Evolutionary conservation across 352 stramenopile genomes (phyloP).

Genomic region (Lagenidium sp.): DNA sequence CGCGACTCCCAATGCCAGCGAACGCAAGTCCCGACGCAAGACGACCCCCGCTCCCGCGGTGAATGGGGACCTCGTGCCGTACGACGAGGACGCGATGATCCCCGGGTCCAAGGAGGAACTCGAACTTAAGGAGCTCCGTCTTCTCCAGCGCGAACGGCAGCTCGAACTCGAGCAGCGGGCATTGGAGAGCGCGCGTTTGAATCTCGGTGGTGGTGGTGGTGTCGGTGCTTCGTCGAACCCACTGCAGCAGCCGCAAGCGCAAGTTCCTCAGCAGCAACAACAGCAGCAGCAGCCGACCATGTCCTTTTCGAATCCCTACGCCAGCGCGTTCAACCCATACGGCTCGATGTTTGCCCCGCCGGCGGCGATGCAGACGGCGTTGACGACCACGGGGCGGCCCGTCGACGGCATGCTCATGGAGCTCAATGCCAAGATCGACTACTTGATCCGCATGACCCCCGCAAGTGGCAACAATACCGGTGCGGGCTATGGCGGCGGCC

Average conservation of each 20-base stretch:
- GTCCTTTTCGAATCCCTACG: background rate
- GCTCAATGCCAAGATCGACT: slow-evolving; percentile 67
- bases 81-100: slow-evolving; percentile 24
- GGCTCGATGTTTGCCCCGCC: slow-evolving; percentile 3
- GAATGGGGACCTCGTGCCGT: slow-evolving; percentile 40
- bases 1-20: background rate
- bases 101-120: slow-evolving; percentile 40
- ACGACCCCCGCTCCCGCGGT: slow-evolving; percentile 3
- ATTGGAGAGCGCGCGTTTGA: slow-evolving; percentile 8
- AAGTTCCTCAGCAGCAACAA: background rate
- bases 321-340: slow-evolving; percentile 3
- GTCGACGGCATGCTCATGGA: slow-evolving; percentile 43
- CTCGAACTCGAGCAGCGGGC: slow-evolving; percentile 38
- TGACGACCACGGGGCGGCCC: slow-evolving; percentile 24
- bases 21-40: slow-evolving; percentile 7
- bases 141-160: slow-evolving; percentile 43
- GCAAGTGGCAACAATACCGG: slow-evolving; percentile 3
- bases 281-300: slow-evolving; percentile 1
- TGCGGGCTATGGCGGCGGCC: background rate
- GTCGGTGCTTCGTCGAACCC: too few relatives aligned
- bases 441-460: slow-evolving; percentile 59
- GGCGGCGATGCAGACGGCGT: background rate
- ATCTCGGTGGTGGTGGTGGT: background rate
- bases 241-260: background rate
- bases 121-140: slow-evolving; percentile 39